Evolutionary conservation across 495 filamentous ascomycete genomes (phyloP).

Genomic region (Clohesyomyces aquaticus): DNA sequence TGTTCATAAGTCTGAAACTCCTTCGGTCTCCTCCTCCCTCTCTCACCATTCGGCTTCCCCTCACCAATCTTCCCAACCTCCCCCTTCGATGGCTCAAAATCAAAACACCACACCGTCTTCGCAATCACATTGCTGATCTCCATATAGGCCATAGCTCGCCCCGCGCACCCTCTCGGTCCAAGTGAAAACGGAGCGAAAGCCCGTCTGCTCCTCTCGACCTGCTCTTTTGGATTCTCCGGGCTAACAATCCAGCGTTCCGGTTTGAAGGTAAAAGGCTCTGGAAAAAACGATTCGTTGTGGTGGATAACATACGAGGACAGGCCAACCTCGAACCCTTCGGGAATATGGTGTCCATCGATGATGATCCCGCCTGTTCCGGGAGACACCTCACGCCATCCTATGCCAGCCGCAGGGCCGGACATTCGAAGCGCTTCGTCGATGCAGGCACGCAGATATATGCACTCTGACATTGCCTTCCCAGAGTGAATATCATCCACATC

Average conservation of each 20-base stretch:
- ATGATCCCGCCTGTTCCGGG: constrained; percentile 17
- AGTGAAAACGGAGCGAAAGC: constrained; percentile 27
- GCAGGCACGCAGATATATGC: constrained; percentile 48
- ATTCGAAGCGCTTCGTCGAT: constrained; percentile 54
- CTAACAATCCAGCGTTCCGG: constrained; percentile 42
- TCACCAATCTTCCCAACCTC: constrained; percentile 46
- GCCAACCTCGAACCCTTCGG: constrained; percentile 42
- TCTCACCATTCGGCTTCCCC: background rate
- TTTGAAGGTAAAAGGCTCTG: constrained; percentile 36
- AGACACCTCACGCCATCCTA: background rate
- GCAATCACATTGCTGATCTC: constrained; percentile 17
- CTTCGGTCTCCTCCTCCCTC: constrained; percentile 15
- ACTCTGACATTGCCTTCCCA: constrained; percentile 47
- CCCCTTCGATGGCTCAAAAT: constrained; percentile 4
- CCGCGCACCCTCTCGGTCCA: constrained; percentile 20
- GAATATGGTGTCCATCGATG: constrained; percentile 37
- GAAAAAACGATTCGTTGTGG: constrained; percentile 41
- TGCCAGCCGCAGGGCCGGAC: constrained; percentile 47
- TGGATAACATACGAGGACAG: constrained; percentile 41
- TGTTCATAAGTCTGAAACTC: constrained; percentile 27
- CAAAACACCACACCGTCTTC: constrained; percentile 15
- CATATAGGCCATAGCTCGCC: constrained; percentile 12
- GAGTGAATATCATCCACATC: constrained; percentile 1
- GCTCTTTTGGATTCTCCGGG: background rate
- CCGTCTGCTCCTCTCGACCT: background rate